Base-by-base conservation (phyloP, 106 monocot genomes). In the Chionographis japonica region DNA sequence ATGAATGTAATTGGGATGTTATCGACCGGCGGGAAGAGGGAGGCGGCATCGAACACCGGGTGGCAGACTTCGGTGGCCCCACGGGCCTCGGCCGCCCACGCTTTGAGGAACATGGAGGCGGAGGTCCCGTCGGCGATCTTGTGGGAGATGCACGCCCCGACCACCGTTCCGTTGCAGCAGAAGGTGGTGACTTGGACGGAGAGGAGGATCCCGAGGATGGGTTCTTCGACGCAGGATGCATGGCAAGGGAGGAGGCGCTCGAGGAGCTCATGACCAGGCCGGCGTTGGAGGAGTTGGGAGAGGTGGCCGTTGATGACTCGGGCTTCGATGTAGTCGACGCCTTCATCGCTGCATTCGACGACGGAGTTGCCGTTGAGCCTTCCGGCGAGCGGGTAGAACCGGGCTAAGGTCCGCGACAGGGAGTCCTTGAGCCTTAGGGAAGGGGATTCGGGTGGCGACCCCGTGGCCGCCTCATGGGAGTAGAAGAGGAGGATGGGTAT, bases 401-500 rank as follows among this genome's bases (percentile, higher is more conserved):
- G 52, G 20, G 37, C 18, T 27, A 66, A 35, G 49, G 49, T 20
- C 18, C 8, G 52, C 20, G 36, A 50, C 4, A 36, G 49, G 66
- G 27, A 27, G 51, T 4, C 13, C 9, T 60, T 60, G 19, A 60
- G 60, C 12, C 37, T 11, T 9, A 9, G 10, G 60, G 13, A 10
- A 8, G 1, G 3, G 10, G 12, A 2, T 35, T 35, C 6, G 12
- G 66, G 12, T 27, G 27, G 27, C 27, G 27, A 27, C 27, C 1
- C 1, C 27, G 27, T 27, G 27, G 1, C 27, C 27, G 27, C 27
- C 27, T 0, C 27, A 27, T 27, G 0, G 18, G 20, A 20, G 69
- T 50, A 71, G 60, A 61, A 61, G 71, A 61, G 37, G 71, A 59
- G 5, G 71, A 50, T 12, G n/a, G 60, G 71, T 7, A 71, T 12